phyloP scores from a whole-genome alignment of 495 filamentous ascomycete species.

The Aspergillus bertholletiae region DNA sequence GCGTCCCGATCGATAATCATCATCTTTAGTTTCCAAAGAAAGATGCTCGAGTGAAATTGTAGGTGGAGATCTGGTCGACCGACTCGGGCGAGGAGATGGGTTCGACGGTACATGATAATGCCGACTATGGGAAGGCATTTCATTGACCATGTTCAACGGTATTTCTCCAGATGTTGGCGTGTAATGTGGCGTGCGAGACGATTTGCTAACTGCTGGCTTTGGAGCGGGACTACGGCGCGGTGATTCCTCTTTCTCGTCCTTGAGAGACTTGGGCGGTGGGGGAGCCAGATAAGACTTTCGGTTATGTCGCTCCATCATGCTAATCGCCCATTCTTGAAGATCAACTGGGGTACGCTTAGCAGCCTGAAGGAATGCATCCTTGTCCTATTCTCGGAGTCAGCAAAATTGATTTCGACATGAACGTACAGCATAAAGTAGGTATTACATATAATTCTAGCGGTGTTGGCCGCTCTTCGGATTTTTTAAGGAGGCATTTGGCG shows the following conservation, averaged over 20 bases:
- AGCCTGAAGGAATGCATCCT: constrained; percentile 88
- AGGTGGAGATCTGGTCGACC: constrained; percentile 27
- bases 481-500: constrained; percentile 89
- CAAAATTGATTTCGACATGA: background rate
- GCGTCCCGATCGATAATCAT: constrained; percentile 34
- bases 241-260: constrained; percentile 17
- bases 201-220: constrained; percentile 26
- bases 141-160: constrained; percentile 54
- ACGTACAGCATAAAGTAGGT: background rate
- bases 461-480: constrained; percentile 80
- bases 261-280: constrained; percentile 46
- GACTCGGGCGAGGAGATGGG: constrained; percentile 26
- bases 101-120: constrained; percentile 25
- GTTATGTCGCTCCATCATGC: constrained; percentile 86
- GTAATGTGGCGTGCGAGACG: constrained; percentile 50
- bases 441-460: constrained; percentile 73
- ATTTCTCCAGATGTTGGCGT: constrained; percentile 67
- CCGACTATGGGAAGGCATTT: constrained; percentile 24
- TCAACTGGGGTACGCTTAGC: constrained; percentile 93
- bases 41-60: constrained; percentile 41
- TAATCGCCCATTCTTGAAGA: constrained; percentile 82
- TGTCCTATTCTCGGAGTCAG: constrained; percentile 55
- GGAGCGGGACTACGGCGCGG: constrained; percentile 17
- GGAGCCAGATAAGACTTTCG: constrained; percentile 86
- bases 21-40: constrained; percentile 34